Base-by-base conservation (phyloP, 352 stramenopile species). In the Nothophytophthora sp. region DNA sequence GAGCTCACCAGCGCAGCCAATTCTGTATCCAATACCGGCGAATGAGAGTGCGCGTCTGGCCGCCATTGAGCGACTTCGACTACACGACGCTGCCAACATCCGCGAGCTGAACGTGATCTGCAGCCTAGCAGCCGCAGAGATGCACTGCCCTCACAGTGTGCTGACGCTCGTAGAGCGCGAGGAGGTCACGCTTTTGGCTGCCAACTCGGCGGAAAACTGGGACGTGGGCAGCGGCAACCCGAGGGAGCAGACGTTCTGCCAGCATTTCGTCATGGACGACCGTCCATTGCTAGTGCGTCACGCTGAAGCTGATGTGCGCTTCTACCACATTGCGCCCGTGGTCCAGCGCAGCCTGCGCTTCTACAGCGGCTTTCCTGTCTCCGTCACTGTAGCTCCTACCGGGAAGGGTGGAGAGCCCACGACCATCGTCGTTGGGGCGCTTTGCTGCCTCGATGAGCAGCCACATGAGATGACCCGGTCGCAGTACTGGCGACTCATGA, bases 211-310 rank as follows among this genome's bases (percentile, higher is more conserved):
- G 0, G 45, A 57, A 6, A 59, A 61, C 18, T 70, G 62, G 60
- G 51, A 69, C 15, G 11, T 73, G 19, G 63, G 63, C 1, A 67
- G 48, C 32, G 46, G 59, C 0, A 68, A 67, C 12, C 55, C 55
- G 4, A 55, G 68, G 0, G 55, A 70, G n/a, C 55, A 78, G 55
- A 70, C 61, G 0, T 74, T 78, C 30, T 78, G 68, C 37, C 54
- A 69, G 38, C 68, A 78, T 28, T 70, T 72, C 25, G 55, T 78
- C 43, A 78, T 78, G 68, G 55, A 73, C 10, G 56, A 71, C 4
- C 52, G 61, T 6, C 68, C 64, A 6, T 28, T 75, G 18, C 44
- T 75, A 1, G 62, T 78, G 10, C 61, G 44, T 12, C 55, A 78
- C n/a, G 60, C 65, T 1, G 63, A 78, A 32, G 47, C 68, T 4